Evolutionary conservation across 2,329 filamentous ascomycete genomes (phyloP), one percentile per base, ranked within the genome.

Genomic region (Cladosporium oxysporum): DNA sequence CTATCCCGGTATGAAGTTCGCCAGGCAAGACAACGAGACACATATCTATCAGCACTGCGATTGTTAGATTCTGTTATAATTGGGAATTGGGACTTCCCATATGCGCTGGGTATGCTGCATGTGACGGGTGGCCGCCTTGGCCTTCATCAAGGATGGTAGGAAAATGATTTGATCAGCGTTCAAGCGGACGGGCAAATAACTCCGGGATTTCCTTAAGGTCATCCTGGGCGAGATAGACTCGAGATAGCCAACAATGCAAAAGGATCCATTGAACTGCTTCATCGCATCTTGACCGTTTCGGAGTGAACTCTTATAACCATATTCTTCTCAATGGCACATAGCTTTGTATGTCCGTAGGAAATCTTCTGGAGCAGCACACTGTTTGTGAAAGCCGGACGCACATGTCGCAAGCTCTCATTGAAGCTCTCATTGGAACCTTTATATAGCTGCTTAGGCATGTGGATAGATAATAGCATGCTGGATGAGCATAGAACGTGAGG

Each of bases 1-100:
- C 12, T 64, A 64, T 12, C 62, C 62, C 1, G 62, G 62, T 8
- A 58, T 64, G 53, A 64, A 64, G 21, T 64, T 64, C 29, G 62
- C 62, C 10, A 58, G 62, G 29, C 37, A 47, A 35, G 28, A 64
- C n/a, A 64, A 64, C n/a, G 62, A 23, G 2, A 64, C 53, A 1
- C 47, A 35, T 16, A 28, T 64, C 18, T 64, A 64, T 21, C 52
- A 64, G 41, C 62, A 64, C 16, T 64, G 62, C 44, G 28, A 29
- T 7, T 62, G 59, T 18, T 62, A 53, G 5, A 28, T 50, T 18
- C 2, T 28, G 18, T 10, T 18, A 10, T 50, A 16, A 29, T 1
- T 21, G 14, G 28, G n/a, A 18, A 29, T 55, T 3, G 14, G 33
- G 3, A 8, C 2, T 55, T 29, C 14, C 7, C n/a, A 7, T 6